phyloP scores from a whole-genome alignment of 139 green algal genomes.

The Chlorella sp. region DNA sequence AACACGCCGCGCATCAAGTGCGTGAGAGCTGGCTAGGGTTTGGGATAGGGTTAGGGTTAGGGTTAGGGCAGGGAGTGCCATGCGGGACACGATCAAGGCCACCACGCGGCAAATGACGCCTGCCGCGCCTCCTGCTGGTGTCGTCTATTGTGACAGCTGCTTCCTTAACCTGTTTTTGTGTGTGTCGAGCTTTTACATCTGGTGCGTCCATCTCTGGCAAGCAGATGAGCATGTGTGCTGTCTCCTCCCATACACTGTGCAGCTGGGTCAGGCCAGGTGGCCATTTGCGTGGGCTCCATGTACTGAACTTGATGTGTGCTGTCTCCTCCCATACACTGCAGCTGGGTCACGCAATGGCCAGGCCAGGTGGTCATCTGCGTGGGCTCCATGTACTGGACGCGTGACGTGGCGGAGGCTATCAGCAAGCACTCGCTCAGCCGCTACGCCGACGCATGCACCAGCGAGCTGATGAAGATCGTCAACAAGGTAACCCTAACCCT shows the following conservation, averaged over 20 bases:
- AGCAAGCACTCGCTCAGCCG: conserved; percentile 23
- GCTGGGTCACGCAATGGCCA: conserved; percentile 49
- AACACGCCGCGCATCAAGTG: conserved; percentile 48
- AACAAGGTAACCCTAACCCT: conserved; percentile 34
- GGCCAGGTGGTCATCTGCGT: conserved; percentile 59
- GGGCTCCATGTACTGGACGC: conserved; percentile 72
- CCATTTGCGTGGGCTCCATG: conserved; percentile 58
- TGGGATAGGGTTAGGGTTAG: no score
- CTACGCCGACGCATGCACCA: conserved; percentile 58
- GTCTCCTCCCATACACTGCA: no score
- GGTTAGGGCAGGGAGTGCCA: conserved; percentile 60
- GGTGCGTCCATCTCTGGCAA: no score
- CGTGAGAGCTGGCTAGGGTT: conserved; percentile 28
- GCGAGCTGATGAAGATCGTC: conserved; percentile 62
- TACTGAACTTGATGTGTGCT: no score
- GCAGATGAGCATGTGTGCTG: no score
- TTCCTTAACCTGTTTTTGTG: no score
- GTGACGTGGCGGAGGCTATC: conserved; percentile 54
- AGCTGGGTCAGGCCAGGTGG: conserved; percentile 44
- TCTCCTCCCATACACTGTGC: no score
- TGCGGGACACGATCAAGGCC: conserved; percentile 54
- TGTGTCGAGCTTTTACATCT: no score
- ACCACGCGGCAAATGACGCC: conserved; percentile 20
- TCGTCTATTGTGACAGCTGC: no score
- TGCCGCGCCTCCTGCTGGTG: no score